Conservation (phyloP, 768 basidiomycete species). For the Tephrocybe rancida region DNA sequence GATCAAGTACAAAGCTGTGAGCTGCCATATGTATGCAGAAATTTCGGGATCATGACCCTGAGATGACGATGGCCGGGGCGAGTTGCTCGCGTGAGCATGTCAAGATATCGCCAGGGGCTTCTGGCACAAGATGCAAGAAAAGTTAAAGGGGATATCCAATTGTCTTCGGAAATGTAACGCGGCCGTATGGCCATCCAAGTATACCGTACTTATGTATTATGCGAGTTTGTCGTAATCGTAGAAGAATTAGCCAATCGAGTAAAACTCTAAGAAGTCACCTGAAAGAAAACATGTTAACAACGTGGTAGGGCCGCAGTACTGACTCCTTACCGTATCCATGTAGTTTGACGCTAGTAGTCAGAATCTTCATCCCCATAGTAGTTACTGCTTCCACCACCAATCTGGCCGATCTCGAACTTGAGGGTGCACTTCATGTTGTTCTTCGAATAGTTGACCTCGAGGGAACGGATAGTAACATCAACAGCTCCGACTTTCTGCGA, state of each 20-base stretch:
- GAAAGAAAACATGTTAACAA: not conserved
- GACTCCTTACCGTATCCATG: not conserved
- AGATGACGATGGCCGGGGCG: not conserved
- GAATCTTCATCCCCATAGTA: not conserved
- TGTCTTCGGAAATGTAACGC: not conserved
- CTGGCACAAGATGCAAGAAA: not conserved
- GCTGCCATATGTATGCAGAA: not conserved
- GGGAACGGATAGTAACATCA: constrained; percentile 31
- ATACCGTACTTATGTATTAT: not conserved
- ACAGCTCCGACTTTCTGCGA: constrained; percentile 35
- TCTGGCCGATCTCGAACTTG: constrained; percentile 36
- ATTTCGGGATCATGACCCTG: not conserved
- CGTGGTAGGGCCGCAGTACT: not conserved
- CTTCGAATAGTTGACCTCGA: constrained; percentile 42
- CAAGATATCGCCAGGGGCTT: not conserved
- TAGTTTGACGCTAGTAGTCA: not conserved
- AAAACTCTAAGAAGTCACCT: not conserved
- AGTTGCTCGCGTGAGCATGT: not conserved
- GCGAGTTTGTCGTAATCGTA: not conserved
- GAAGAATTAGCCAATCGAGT: not conserved
- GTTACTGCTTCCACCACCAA: constrained; percentile 17
- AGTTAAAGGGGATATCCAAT: not conserved
- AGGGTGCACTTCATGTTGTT: constrained; percentile 42
- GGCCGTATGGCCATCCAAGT: too few species aligned
- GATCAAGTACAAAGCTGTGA: not conserved